Evolutionary conservation across 2,329 filamentous ascomycete species (phyloP), one percentile per base, ranked within the genome.

Genomic region (Aspergillus ustus): DNA sequence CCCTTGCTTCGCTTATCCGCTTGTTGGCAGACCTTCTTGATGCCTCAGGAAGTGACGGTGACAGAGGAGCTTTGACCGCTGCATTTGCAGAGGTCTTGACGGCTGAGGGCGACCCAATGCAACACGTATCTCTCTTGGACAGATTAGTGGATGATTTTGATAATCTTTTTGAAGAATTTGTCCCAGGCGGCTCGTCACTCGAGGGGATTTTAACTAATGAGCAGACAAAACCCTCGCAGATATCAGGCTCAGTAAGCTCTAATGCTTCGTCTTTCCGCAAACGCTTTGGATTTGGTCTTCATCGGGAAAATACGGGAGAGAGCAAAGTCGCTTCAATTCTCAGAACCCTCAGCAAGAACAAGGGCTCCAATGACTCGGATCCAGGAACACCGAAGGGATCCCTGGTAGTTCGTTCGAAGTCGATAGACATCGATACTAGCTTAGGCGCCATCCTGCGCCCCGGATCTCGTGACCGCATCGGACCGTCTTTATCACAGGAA

Each of bases 31-130:
- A 97, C 72, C 81, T 98, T 31, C 85, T 97, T 7, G 93, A 96
- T 66, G 93, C 92, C 2, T 97, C 93, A 67, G 89, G 89, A 54
- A 97, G 96, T 70, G 94, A 97, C 72, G 91, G 92, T 34, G 94
- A 97, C 73, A 86, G 93, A 52, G 94, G 94, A 52, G 91, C 92
- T 22, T 79, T 98, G 68, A 97, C 93, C 0, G 87, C 92, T 49
- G 91, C 92, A 1, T 97, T 98, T 80, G 89, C 93, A 0, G 93
- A 97, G 73, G 83, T 97, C 54, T 81, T 98, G 7, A 90, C 95
- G 2, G 85, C 88, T 4, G 89, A 93, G 61, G 90, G 89, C 7
- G 87, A 89, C 63, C 88, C 93, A 1, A 88, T 91, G 62, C 86
- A 93, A 65, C 95, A 94, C 73, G 93, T 97, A 68, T 95, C 94